phyloP scores from a whole-genome alignment of 768 basidiomycete species.

The Termitomyces sp. region DNA sequence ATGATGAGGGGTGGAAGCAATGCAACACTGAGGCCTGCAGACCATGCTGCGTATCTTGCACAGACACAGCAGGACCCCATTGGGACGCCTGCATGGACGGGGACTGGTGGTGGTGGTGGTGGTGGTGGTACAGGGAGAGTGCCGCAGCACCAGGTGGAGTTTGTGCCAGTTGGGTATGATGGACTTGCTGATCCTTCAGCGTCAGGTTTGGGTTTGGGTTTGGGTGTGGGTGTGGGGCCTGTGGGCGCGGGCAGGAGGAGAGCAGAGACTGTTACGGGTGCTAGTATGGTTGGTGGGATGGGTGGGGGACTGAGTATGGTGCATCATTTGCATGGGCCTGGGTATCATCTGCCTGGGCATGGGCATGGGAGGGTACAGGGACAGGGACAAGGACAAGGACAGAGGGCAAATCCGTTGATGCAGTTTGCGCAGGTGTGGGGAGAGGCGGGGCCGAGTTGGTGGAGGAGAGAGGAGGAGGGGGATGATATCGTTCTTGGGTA shows the following conservation, averaged over 20 bases:
- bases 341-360: constrained; percentile 7
- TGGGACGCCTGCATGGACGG: constrained; percentile 8
- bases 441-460: constrained; percentile 3
- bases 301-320: neutral
- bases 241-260: constrained; percentile 8
- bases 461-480: neutral
- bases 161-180: constrained; percentile 2
- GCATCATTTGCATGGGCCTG: constrained; percentile 15
- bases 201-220: neutral
- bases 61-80: constrained; percentile 10
- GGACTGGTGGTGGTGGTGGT: neutral
- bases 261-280: constrained; percentile 19
- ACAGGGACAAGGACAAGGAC: constrained; percentile 1
- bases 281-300: constrained; percentile 1
- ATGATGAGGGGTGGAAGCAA: neutral
- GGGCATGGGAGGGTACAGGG: constrained; percentile 8
- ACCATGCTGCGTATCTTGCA: neutral
- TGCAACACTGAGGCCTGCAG: neutral
- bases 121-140: too few relatives aligned
- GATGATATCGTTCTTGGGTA: constrained; percentile 22
- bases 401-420: constrained; percentile 6
- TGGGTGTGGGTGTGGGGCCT: neutral
- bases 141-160: neutral
- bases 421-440: constrained; percentile 5
- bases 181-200: neutral